Evolutionary conservation across 305 asterid genomes (phyloP), one percentile per base, ranked within the genome.

Genomic region (Euphrasia arctica): DNA sequence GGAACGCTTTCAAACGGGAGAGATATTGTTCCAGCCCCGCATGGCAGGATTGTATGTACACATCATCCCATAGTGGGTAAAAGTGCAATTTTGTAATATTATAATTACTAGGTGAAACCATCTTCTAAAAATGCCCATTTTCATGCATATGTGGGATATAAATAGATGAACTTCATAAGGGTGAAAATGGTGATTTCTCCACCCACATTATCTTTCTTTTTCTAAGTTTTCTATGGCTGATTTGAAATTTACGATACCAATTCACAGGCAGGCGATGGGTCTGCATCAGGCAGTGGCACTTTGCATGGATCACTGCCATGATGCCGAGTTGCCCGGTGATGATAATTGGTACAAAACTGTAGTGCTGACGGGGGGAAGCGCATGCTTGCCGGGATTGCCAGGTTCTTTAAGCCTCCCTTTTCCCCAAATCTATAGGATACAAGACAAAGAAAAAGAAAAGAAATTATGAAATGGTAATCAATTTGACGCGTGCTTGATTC

Each of bases 1-100:
- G 78, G 99, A 93, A 76, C 96, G 99, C 12, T 93, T 86, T 78
- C 91, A 85, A 78, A 93, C 96, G 10, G 99, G 97, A 78, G 99
- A 93, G 75, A 83, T 93, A 79, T 64, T 93, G 60, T 93, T 90
- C 84, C 86, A 78, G 79, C 97, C 97, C 61, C 95, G 85, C 63
- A 79, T 90, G 66, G 95, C 95, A 54, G 97, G 96, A 85, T 18
- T 83, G 97, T 93, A 85, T 60, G 99, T 80, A 69, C 54, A 47
- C 67, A 25, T 75, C 45, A 48, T 76, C 51, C 71, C 71, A 11
- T 76, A 54, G n/a, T 74, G 61, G 51, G 50, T 74, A 58, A 39
- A 39, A 65, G 72, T 74, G 48, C 22, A 34, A 54, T 69, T 61
- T 54, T 64, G 10, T 60, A 49, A 39, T 39, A 39, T 39, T 8